Conservation (phyloP, 116 monocot genomes). For the Dioscorea cayenensis region DNA sequence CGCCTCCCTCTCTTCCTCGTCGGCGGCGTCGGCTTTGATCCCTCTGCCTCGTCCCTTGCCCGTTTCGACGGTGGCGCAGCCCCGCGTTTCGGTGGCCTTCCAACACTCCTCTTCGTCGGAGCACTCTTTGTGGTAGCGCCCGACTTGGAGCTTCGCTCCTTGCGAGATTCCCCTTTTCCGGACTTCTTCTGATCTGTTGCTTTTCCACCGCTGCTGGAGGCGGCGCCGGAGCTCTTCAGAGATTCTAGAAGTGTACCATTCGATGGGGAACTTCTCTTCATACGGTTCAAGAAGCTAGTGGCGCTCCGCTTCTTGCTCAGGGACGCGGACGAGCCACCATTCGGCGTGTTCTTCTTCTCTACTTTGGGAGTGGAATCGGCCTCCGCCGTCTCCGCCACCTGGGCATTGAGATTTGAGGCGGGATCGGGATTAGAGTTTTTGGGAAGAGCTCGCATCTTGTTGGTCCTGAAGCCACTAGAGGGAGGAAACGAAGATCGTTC, state of each 20-base stretch:
- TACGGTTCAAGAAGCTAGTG: slow-evolving; percentile 48
- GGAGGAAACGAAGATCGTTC: slow-evolving; percentile 1
- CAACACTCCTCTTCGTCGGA: slow-evolving; percentile 38
- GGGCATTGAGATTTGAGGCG: slow-evolving; percentile 2
- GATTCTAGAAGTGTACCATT: slow-evolving; percentile 23
- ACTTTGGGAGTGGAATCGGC: slow-evolving; percentile 2
- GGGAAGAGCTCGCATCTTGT: slow-evolving; percentile 15
- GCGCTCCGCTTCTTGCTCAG: slow-evolving; percentile 51
- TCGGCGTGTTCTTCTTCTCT: slow-evolving; percentile 5
- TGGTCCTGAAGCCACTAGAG: slow-evolving; percentile 29
- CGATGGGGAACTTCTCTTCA: slow-evolving; percentile 30
- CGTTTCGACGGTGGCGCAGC: slow-evolving; percentile 33
- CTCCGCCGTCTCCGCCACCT: not conserved
- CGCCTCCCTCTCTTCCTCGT: slow-evolving; percentile 21
- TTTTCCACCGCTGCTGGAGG: slow-evolving; percentile 5
- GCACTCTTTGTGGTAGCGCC: slow-evolving; percentile 4
- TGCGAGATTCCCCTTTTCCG: slow-evolving; percentile 7
- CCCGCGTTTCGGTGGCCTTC: slow-evolving; percentile 47
- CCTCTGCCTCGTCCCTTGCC: slow-evolving; percentile 18
- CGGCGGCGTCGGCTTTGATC: slow-evolving; percentile 10
- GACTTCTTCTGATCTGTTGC: slow-evolving; percentile 21
- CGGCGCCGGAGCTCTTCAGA: slow-evolving; percentile 19
- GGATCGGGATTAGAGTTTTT: slow-evolving; percentile 8
- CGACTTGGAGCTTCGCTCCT: slow-evolving; percentile 15
- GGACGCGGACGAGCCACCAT: not conserved